These are phyloP conservation scores for Chalciporus piperatus DNA, from an alignment of 768 basidiomycete species.

Conservation along the genomic window DNA sequence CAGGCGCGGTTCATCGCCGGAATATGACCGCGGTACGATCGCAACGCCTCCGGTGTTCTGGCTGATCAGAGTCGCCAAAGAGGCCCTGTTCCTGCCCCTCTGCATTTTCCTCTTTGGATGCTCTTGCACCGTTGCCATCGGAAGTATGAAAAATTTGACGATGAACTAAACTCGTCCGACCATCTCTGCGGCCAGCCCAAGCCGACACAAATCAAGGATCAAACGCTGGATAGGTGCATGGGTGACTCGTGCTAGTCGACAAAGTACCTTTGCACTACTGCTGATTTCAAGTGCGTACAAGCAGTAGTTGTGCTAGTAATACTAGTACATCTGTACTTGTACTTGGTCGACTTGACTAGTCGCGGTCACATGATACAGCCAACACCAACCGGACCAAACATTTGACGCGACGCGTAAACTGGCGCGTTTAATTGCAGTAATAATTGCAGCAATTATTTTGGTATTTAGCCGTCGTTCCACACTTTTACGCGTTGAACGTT, in stretches of 20 bases:
- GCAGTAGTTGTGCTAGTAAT: background rate
- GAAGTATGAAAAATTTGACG: background rate
- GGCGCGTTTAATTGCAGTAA: conserved; percentile 35
- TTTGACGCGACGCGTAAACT: conserved; percentile 41
- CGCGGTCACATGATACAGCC: conserved; percentile 21
- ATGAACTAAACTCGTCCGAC: background rate
- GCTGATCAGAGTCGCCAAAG: background rate
- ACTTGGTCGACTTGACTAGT: background rate
- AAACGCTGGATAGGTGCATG: background rate
- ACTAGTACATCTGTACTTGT: background rate
- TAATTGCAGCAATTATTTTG: conserved; percentile 25
- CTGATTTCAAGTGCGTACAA: background rate
- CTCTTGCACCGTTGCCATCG: conserved; percentile 1
- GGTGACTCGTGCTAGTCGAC: background rate
- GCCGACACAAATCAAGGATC: too few species aligned
- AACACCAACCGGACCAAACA: conserved; percentile 30
- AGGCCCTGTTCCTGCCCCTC: background rate
- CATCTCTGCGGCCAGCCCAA: background rate
- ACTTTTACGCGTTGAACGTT: conserved; percentile 6
- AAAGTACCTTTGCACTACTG: background rate
- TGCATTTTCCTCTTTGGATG: background rate
- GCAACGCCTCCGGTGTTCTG: background rate
- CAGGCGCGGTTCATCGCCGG: background rate
- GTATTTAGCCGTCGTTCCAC: conserved; percentile 21
- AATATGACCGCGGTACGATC: background rate